Percentiles rank a stretch among this genome's conserved stretches.
Evolutionary conservation across 352 stramenopile genomes (phyloP).

Genomic region (Phytophthora agathidicida): DNA sequence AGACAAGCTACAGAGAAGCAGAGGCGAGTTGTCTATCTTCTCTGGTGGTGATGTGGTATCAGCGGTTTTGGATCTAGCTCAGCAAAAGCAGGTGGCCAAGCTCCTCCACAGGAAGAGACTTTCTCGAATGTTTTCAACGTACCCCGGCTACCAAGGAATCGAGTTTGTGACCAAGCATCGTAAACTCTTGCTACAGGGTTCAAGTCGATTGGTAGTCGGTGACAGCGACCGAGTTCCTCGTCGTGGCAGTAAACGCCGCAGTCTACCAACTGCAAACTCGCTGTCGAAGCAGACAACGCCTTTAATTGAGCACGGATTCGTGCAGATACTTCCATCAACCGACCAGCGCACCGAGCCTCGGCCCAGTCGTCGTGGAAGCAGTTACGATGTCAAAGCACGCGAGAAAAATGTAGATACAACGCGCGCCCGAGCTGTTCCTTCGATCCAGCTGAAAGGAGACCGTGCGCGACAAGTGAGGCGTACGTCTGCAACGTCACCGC

Average conservation of each 20-base stretch:
- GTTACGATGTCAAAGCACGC: background rate
- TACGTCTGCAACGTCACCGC: slow-evolving; percentile 16
- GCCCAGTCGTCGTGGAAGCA: background rate
- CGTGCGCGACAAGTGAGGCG: slow-evolving; percentile 4
- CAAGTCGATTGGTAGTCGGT: too few species aligned
- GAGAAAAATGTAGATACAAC: background rate
- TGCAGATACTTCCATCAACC: background rate
- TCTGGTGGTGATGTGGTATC: background rate
- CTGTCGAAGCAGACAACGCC: background rate
- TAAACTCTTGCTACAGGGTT: background rate
- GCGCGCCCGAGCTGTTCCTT: background rate
- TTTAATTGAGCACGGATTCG: background rate
- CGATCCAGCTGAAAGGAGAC: background rate
- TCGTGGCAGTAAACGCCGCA: background rate
- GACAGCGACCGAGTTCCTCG: too few species aligned
- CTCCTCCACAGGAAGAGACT: slow-evolving; percentile 3
- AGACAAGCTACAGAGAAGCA: background rate
- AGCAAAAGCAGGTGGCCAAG: background rate
- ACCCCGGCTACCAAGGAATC: slow-evolving; percentile 7
- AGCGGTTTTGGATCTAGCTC: background rate
- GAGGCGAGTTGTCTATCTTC: too few species aligned
- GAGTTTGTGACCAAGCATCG: slow-evolving; percentile 1
- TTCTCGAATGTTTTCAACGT: slow-evolving; percentile 15
- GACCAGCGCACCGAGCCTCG: background rate
- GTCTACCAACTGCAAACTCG: slow-evolving; percentile 6